Conservation (phyloP, 2,329 filamentous ascomycete species). For the Ascomycota sp. region DNA sequence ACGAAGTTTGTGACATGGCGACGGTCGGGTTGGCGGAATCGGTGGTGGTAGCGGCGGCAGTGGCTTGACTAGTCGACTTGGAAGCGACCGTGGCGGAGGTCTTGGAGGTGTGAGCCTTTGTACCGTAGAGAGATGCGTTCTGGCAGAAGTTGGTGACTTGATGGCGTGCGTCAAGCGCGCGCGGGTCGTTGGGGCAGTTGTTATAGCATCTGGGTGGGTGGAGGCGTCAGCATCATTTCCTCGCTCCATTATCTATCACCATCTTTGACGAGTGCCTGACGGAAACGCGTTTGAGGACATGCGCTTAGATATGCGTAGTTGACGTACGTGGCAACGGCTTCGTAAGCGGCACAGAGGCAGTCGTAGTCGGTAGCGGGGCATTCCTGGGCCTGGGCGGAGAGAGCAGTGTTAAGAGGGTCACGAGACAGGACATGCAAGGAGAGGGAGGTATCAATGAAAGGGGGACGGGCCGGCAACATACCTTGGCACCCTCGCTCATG, state of each 20-base stretch:
- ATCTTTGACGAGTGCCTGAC: no score
- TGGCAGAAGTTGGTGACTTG: slow-evolving; percentile 24
- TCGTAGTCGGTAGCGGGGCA: slow-evolving; percentile 22
- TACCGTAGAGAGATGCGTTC: slow-evolving; percentile 22
- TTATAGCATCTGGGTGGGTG: slow-evolving; percentile 25
- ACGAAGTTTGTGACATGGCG: slow-evolving; percentile 4
- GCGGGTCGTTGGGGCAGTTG: slow-evolving; percentile 31
- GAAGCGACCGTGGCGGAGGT: slow-evolving; percentile 6
- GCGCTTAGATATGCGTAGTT: not conserved
- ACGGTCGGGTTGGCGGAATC: slow-evolving; percentile 5
- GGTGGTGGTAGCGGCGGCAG: slow-evolving; percentile 5
- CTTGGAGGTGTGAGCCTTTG: slow-evolving; percentile 9
- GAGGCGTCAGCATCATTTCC: no score
- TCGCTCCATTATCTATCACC: no score
- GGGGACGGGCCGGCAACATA: slow-evolving; percentile 2
- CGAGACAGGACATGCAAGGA: not conserved
- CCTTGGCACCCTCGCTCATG: slow-evolving; percentile 17
- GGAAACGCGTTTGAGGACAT: not conserved
- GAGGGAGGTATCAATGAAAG: not conserved
- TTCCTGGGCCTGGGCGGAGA: slow-evolving; percentile 8
- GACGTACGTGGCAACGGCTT: slow-evolving; percentile 25
- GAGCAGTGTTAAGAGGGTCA: not conserved
- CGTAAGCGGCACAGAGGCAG: slow-evolving; percentile 24
- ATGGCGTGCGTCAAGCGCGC: slow-evolving; percentile 12
- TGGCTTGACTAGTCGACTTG: slow-evolving; percentile 6